Evolutionary conservation across 768 basidiomycete genomes (phyloP).

Genomic region (Hericium rajendrae): DNA sequence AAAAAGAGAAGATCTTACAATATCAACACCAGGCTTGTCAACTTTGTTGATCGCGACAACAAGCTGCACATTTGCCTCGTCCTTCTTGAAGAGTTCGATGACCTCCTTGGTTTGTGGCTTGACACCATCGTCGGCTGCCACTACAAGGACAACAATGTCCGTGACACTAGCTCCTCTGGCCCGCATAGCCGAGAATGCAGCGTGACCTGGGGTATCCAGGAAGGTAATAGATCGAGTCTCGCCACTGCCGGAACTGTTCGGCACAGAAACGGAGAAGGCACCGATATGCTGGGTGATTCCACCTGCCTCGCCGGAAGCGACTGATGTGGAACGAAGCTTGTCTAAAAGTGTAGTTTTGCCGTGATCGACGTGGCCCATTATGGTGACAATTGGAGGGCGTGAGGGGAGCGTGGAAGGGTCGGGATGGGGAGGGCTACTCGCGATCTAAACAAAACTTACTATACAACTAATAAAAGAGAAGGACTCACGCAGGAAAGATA

Average conservation of each 20-base stretch:
- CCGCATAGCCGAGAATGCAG: slow-evolving; percentile 97
- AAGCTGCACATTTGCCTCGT: slow-evolving; percentile 56
- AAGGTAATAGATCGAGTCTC: slow-evolving; percentile 71
- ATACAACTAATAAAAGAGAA: slow-evolving; percentile 5
- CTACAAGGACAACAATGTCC: slow-evolving; percentile 89
- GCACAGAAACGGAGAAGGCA: slow-evolving; percentile 88
- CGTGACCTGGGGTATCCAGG: slow-evolving; percentile 96
- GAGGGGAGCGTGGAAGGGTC: slow-evolving; percentile 44
- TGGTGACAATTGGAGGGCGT: slow-evolving; percentile 84
- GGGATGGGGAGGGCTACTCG: slow-evolving; percentile 40
- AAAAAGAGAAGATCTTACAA: slow-evolving; percentile 42
- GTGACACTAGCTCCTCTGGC: slow-evolving; percentile 90
- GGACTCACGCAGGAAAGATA: slow-evolving; percentile 70
- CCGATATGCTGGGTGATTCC: slow-evolving; percentile 99
- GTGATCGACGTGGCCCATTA: slow-evolving; percentile 97
- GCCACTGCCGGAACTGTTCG: slow-evolving; percentile 19
- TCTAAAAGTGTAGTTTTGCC: slow-evolving; percentile 94
- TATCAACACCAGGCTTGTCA: slow-evolving; percentile 80
- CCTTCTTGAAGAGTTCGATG: slow-evolving; percentile 77
- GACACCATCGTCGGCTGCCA: slow-evolving; percentile 96
- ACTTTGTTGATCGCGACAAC: slow-evolving; percentile 98
- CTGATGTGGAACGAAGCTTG: slow-evolving; percentile 81
- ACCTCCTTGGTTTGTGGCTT: slow-evolving; percentile 98
- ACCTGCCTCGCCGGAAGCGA: slow-evolving; percentile 94
- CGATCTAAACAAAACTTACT: slow-evolving; percentile 8